phyloP scores from a whole-genome alignment of 2,329 filamentous ascomycete species.

The Atkinsonella texensis region DNA sequence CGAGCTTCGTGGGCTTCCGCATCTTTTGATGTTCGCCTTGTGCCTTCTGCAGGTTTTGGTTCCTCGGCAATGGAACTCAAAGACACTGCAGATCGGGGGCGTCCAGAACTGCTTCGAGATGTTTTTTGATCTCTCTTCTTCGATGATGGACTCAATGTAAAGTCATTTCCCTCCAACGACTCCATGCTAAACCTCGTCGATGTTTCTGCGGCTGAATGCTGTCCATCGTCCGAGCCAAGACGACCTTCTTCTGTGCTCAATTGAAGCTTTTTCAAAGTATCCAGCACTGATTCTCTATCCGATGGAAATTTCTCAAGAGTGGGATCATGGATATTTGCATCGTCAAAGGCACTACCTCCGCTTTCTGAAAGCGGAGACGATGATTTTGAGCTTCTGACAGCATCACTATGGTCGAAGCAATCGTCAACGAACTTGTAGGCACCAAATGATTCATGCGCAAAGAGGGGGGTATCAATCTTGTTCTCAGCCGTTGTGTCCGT shows the following conservation, averaged over 20 bases:
- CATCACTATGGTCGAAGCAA: constrained; percentile 18
- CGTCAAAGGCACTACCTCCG: constrained; percentile 8
- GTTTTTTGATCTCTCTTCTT: constrained; percentile 21
- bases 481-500: not conserved
- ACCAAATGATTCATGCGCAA: constrained; percentile 35
- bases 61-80: constrained; percentile 36
- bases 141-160: constrained; percentile 21
- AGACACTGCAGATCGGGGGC: constrained; percentile 26
- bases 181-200: constrained; percentile 25
- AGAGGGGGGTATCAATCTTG: constrained; percentile 24
- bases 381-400: constrained; percentile 10
- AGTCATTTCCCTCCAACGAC: constrained; percentile 23
- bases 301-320: constrained; percentile 37
- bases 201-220: constrained; percentile 22
- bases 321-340: constrained; percentile 32
- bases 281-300: constrained; percentile 30
- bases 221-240: constrained; percentile 24
- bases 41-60: constrained; percentile 16
- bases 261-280: constrained; percentile 33
- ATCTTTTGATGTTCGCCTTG: not conserved
- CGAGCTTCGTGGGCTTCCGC: not conserved
- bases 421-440: constrained; percentile 25
- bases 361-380: constrained; percentile 10
- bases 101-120: constrained; percentile 22
- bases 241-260: constrained; percentile 30